These are phyloP conservation scores for Pharus latifolius DNA, from an alignment of 176 grass and related monocot genomes.

Conservation along the genomic window DNA sequence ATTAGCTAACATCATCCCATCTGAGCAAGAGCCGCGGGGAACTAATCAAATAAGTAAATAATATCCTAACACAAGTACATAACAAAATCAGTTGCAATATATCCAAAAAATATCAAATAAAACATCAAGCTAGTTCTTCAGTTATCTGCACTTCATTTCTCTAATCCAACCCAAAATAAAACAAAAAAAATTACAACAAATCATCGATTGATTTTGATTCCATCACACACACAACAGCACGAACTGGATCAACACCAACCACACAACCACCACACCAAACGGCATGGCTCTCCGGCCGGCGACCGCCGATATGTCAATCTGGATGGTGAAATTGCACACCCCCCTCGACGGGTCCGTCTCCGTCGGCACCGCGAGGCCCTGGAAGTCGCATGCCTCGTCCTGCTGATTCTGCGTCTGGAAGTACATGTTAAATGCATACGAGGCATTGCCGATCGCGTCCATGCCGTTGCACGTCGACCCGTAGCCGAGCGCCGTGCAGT, in stretches of 20 bases:
- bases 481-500: conserved; percentile 61
- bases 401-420: conserved; percentile 65
- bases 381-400: conserved; percentile 45
- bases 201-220: too few relatives aligned
- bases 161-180: neutral
- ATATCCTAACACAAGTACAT: too few relatives aligned
- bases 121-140: too few relatives aligned
- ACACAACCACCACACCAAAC: neutral
- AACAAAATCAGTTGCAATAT: too few relatives aligned
- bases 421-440: conserved; percentile 75
- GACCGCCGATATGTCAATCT: conserved; percentile 16
- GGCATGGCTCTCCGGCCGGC: neutral
- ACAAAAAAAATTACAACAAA: neutral
- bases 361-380: conserved; percentile 44
- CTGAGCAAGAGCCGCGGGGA: too few relatives aligned
- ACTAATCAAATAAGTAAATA: too few relatives aligned
- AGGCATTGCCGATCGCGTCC: conserved; percentile 57
- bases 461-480: conserved; percentile 68
- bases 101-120: too few relatives aligned
- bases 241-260: neutral
- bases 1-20: too few relatives aligned
- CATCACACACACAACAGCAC: neutral
- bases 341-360: conserved; percentile 48
- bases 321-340: conserved; percentile 66
- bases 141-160: neutral